Percentiles rank a stretch among this genome's conserved stretches.
Conservation (phyloP, 2,329 filamentous ascomycete genomes). For the Aspergillus caelatus region DNA sequence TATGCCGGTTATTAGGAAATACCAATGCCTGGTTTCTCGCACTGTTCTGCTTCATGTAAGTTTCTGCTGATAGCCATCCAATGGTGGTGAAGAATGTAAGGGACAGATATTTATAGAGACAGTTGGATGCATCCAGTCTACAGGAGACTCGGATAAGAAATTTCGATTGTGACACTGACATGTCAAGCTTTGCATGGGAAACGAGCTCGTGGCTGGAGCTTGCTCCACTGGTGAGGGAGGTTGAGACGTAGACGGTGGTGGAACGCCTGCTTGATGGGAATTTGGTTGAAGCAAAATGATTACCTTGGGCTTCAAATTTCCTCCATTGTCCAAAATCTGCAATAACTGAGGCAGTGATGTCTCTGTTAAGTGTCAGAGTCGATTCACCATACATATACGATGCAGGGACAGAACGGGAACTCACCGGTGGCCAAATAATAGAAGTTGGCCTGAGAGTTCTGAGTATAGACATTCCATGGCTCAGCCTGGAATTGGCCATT, state of each 20-base stretch:
- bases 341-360: constrained; percentile 23
- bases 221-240: not conserved
- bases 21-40: not conserved
- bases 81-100: not conserved
- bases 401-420: not conserved
- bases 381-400: not conserved
- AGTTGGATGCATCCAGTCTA: not conserved
- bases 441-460: not conserved
- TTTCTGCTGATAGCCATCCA: not conserved
- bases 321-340: constrained; percentile 14
- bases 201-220: not conserved
- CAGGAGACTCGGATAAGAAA: not conserved
- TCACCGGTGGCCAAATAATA: constrained; percentile 18
- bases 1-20: not conserved
- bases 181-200: not conserved
- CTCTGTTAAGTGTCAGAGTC: constrained; percentile 11
- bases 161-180: not conserved
- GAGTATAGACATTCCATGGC: constrained; percentile 6
- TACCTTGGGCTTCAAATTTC: constrained; percentile 14
- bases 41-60: not conserved
- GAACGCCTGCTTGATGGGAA: not conserved
- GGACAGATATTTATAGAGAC: not conserved
- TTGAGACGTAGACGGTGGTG: constrained; percentile 2
- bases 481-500: constrained; percentile 4
- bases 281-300: constrained; percentile 20